Percentiles rank a stretch among this genome's conserved stretches.
Conservation (phyloP, 257 asterid species). For the Gentiana dahurica region DNA sequence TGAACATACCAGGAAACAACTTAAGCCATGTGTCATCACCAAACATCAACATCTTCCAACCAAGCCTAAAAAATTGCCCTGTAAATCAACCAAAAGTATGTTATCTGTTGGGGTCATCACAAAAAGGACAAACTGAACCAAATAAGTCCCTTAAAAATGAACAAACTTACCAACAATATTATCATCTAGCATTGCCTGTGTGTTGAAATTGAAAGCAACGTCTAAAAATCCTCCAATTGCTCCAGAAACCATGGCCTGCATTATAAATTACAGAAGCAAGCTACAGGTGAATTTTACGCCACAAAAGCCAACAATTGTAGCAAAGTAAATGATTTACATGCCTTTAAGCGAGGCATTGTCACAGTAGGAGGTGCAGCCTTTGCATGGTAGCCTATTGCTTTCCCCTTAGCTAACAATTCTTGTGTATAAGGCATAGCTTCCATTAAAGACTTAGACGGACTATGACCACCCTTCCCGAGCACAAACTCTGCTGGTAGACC, state of each 20-base stretch:
- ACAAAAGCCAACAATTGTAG: constrained; percentile 1
- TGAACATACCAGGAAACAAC: constrained; percentile 72
- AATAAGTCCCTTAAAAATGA: constrained; percentile 2
- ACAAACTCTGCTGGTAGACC: constrained; percentile 94
- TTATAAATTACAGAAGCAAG: background rate
- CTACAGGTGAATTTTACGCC: constrained; percentile 6
- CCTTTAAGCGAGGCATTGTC: constrained; percentile 97
- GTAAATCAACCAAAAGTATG: constrained; percentile 5
- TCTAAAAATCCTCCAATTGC: constrained; percentile 89
- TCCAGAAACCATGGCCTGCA: constrained; percentile 92
- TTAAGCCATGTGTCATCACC: constrained; percentile 97
- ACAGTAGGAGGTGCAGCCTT: constrained; percentile 97
- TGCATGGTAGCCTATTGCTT: constrained; percentile 79
- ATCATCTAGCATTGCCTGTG: constrained; percentile 81
- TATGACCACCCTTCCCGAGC: constrained; percentile 67
- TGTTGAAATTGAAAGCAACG: constrained; percentile 82
- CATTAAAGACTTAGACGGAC: constrained; percentile 45
- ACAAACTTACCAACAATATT: constrained; percentile 74
- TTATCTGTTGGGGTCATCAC: no score
- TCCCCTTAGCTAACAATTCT: constrained; percentile 53
- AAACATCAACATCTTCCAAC: constrained; percentile 90
- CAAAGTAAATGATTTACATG: constrained; percentile 7
- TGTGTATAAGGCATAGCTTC: constrained; percentile 91
- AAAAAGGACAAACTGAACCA: background rate
- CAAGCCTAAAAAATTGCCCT: constrained; percentile 67